Evolutionary conservation across 73 alveolate species (phyloP), one percentile per base, ranked within the genome.

Genomic region (Tetrahymena elliotti): DNA sequence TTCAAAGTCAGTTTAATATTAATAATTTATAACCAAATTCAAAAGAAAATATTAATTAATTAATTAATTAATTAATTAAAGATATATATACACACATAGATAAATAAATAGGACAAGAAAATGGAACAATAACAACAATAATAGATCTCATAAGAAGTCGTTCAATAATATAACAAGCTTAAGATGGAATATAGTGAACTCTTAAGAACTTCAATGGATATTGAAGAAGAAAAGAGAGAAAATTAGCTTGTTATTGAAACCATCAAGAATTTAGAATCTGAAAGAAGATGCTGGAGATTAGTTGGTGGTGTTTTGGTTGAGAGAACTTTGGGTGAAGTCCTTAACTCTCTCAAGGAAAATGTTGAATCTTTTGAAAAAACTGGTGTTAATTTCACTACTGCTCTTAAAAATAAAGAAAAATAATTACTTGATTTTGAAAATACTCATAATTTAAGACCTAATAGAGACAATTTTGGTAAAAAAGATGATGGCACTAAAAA

Each of bases 231-330:
- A 37, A 94, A 93, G 37, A 95, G 96, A 39, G 97, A 96, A 96
- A 96, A 96, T 83, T 94, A 97, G 24, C 94, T 98, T 47, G 99
- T 98, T 22, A 52, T 97, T 22, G 99, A 98, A 39, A 97, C 98
- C 38, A 52, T 98, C 27, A 96, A 93, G 54, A 97, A 96, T 33
- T 84, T 98, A 18, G 98, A 98, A 39, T 95, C 98, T 39, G 94
- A 93, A 53, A 96, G 98, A 95, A 97, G 98, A 93, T 97, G 98
- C 97, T 98, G 98, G 98, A 95, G 99, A 93, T 94, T 98, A 92
- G 97, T 98, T 39, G 98, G 98, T 33, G 99, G 98, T 20, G 98
- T 97, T 31, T 94, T 98, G n/a, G 97, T 98, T 12, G 98, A 98
- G 92, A 98, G 97, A 95, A 93, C 84, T 31, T 94, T 96, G 96